These are phyloP conservation scores for Staphylotrichum tortipilum DNA, from an alignment of 495 filamentous ascomycete genomes.

Conservation along the genomic window DNA sequence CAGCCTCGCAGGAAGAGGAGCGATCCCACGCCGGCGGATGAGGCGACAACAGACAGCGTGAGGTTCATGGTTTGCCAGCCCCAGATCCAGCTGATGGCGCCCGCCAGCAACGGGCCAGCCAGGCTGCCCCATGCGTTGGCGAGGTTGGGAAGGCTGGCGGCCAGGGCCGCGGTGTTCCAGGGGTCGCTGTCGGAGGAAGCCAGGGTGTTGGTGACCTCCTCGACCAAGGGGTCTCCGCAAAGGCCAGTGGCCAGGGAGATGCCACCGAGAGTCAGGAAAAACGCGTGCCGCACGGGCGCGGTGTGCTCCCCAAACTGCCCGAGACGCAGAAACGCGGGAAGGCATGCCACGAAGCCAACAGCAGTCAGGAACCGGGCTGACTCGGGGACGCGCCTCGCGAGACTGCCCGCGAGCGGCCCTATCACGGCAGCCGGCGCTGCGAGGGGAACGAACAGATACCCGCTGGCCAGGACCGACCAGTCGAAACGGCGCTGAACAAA, in stretches of 20 bases:
- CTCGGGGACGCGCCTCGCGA: conserved; percentile 11
- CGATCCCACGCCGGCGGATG: conserved; percentile 8
- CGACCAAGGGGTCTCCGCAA: conserved; percentile 17
- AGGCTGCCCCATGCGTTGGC: conserved; percentile 22
- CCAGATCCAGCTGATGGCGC: conserved; percentile 11
- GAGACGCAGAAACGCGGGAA: conserved; percentile 16
- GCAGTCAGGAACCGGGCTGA: conserved; percentile 14
- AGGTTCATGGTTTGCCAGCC: conserved; percentile 17
- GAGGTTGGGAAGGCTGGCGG: conserved; percentile 14
- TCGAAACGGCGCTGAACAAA: conserved; percentile 13
- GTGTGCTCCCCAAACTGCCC: conserved; percentile 3
- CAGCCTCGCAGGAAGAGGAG: conserved; percentile 24
- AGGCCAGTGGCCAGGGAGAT: conserved; percentile 21
- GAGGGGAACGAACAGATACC: conserved; percentile 17
- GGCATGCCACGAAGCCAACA: conserved; percentile 17
- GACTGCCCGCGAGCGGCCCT: conserved; percentile 10
- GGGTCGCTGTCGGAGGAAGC: background rate
- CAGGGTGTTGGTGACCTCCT: conserved; percentile 10
- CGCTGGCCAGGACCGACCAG: conserved; percentile 14
- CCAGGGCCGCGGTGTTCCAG: conserved; percentile 7
- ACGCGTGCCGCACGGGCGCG: background rate
- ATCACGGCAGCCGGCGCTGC: conserved; percentile 18
- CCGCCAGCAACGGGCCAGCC: conserved; percentile 21
- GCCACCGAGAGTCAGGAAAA: conserved; percentile 12
- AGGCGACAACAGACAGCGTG: conserved; percentile 10